A percentile compares a stretch with the other conserved stretches of the same genome.
phyloP scores from a whole-genome alignment of 768 basidiomycete genomes.

The Sporobolomyces phaffii region DNA sequence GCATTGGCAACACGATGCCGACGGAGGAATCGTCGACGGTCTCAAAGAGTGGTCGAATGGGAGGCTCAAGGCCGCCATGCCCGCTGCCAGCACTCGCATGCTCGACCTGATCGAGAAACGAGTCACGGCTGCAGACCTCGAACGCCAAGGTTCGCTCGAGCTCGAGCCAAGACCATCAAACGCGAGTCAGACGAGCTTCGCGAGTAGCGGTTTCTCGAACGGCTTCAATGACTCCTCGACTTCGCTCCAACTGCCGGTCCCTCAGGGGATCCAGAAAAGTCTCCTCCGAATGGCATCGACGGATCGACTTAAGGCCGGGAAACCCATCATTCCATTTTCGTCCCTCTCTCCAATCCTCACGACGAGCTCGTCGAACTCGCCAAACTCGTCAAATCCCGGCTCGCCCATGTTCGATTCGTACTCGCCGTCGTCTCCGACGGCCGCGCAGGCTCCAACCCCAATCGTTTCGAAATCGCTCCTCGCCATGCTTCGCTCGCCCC shows the following conservation, averaged over 20 bases:
- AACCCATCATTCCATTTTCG: constrained; percentile 18
- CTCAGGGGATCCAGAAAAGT: neutral
- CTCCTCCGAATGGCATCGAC: constrained; percentile 28
- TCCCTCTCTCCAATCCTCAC: constrained; percentile 12
- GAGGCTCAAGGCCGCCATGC: constrained; percentile 43
- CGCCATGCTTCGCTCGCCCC: constrained; percentile 59
- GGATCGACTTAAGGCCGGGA: constrained; percentile 40
- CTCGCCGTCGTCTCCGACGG: constrained; percentile 47
- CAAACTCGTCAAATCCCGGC: neutral
- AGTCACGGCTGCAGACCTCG: constrained; percentile 13
- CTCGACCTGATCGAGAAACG: constrained; percentile 45
- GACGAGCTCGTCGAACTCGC: neutral
- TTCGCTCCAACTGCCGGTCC: constrained; percentile 12
- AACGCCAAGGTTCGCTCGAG: constrained; percentile 3
- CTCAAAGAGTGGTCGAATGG: constrained; percentile 46
- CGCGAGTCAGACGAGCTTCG: constrained; percentile 14
- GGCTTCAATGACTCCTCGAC: constrained; percentile 12
- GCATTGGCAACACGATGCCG: constrained; percentile 75
- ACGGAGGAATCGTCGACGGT: constrained; percentile 55
- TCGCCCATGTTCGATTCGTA: constrained; percentile 25
- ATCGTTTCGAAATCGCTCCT: constrained; percentile 75
- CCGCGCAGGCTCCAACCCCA: constrained; percentile 59
- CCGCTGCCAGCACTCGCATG: constrained; percentile 45
- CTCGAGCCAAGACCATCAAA: constrained; percentile 5
- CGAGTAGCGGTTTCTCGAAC: neutral